These are phyloP conservation scores for Komagataella pseudopastoris DNA, from an alignment of 805 yeast species.

Conservation along the genomic window DNA sequence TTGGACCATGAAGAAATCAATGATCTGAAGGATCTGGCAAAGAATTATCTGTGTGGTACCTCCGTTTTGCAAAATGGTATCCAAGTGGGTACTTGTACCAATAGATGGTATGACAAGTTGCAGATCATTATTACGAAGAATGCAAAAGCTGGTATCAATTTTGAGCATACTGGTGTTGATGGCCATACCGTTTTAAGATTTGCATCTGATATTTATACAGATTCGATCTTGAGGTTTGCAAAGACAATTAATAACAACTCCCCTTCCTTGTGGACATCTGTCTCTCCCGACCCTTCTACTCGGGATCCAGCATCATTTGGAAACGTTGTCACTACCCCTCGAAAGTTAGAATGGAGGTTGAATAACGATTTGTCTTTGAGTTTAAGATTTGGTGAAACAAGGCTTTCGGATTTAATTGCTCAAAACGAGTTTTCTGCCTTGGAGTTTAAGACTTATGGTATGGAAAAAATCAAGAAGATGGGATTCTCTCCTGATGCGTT, in stretches of 20 bases:
- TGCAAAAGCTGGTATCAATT: slow-evolving; percentile 87
- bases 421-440: slow-evolving; percentile 80
- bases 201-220: slow-evolving; percentile 85
- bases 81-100: slow-evolving; percentile 88
- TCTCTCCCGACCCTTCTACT: slow-evolving; percentile 31
- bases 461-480: slow-evolving; percentile 66
- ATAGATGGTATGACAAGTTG: slow-evolving; percentile 88
- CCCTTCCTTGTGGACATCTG: slow-evolving; percentile 55
- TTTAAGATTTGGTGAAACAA: slow-evolving; percentile 80
- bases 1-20: slow-evolving; percentile 65
- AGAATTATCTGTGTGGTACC: slow-evolving; percentile 81
- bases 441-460: slow-evolving; percentile 63
- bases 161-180: slow-evolving; percentile 91
- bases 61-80: slow-evolving; percentile 70
- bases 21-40: slow-evolving; percentile 51
- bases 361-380: slow-evolving; percentile 69
- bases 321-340: slow-evolving; percentile 53
- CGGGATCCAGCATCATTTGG: slow-evolving; percentile 28
- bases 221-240: slow-evolving; percentile 79
- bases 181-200: slow-evolving; percentile 87
- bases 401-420: slow-evolving; percentile 74
- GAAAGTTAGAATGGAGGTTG: slow-evolving; percentile 81
- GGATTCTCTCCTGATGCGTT: slow-evolving; percentile 91
- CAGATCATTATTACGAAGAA: slow-evolving; percentile 80
- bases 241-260: slow-evolving; percentile 64